Percentiles rank a stretch among this genome's conserved stretches.
Conservation (phyloP, 169 alveolate genomes). For the Cytauxzoon felis region DNA sequence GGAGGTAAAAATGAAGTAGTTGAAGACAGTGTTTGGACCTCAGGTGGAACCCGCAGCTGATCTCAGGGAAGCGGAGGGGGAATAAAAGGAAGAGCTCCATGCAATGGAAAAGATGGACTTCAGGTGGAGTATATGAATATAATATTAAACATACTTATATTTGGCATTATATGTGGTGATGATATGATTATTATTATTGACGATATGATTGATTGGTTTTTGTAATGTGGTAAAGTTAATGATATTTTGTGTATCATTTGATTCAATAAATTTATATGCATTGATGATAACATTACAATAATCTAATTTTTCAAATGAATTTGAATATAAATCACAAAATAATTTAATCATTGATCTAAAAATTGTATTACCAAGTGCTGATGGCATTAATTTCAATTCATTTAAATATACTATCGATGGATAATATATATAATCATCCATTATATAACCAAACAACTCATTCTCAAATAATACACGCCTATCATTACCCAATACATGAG, state of each 20-base stretch:
- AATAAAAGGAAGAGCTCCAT: no score
- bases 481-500: no score
- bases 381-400: constrained; percentile 7
- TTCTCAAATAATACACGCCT: no score
- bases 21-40: no score
- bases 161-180: background rate
- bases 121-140: no score
- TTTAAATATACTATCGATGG: constrained; percentile 41
- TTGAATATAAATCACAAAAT: constrained; percentile 43
- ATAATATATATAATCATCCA: constrained; percentile 16
- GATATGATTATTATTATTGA: background rate
- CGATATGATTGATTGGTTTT: constrained; percentile 2
- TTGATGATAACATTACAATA: constrained; percentile 1
- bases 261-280: constrained; percentile 47
- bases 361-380: constrained; percentile 47
- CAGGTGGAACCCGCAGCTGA: no score
- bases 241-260: constrained; percentile 4
- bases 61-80: no score
- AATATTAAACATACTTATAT: background rate
- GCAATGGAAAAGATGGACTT: no score
- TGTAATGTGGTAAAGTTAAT: constrained; percentile 43
- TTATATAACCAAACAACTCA: constrained; percentile 17
- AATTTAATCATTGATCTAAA: constrained; percentile 57
- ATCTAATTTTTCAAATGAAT: constrained; percentile 13
- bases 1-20: no score